A percentile compares a stretch with the other conserved stretches of the same genome.
Conservation (phyloP, 1,284 basidiomycete genomes). For the Leccinum glutinopallens region DNA sequence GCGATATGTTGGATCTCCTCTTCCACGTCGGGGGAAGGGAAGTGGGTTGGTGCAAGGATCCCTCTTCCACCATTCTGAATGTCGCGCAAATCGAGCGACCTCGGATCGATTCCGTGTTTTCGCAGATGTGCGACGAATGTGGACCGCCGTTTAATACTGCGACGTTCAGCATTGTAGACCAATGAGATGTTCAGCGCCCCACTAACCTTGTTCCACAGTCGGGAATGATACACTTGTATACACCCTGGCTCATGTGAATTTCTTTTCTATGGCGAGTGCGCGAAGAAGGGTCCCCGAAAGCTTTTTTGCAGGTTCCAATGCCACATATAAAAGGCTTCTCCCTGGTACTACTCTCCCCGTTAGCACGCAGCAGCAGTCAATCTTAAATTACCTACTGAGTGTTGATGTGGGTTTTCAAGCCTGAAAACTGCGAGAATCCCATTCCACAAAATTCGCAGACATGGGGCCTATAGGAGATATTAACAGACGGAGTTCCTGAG, state of each 20-base stretch:
- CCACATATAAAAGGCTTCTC: constrained; percentile 54
- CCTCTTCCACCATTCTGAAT: constrained; percentile 9
- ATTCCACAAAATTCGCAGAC: constrained; percentile 49
- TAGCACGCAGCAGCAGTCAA: constrained; percentile 13
- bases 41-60: not conserved
- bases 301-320: constrained; percentile 43
- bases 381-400: constrained; percentile 50
- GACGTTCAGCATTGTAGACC: constrained; percentile 8
- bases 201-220: constrained; percentile 51
- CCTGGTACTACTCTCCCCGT: constrained; percentile 43
- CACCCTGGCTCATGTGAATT: constrained; percentile 44
- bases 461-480: constrained; percentile 42
- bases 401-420: constrained; percentile 59
- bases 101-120: constrained; percentile 46
- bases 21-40: constrained; percentile 8
- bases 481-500: not conserved
- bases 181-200: not conserved
- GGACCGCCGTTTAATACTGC: constrained; percentile 63
- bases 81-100: constrained; percentile 23
- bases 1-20: not conserved
- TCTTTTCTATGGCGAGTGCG: constrained; percentile 61
- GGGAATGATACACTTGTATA: constrained; percentile 46
- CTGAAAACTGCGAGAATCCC: constrained; percentile 55
- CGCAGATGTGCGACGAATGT: constrained; percentile 56
- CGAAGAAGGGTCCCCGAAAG: constrained; percentile 68